phyloP scores from a whole-genome alignment of 257 asterid species.

The Nicotiana knightiana region DNA sequence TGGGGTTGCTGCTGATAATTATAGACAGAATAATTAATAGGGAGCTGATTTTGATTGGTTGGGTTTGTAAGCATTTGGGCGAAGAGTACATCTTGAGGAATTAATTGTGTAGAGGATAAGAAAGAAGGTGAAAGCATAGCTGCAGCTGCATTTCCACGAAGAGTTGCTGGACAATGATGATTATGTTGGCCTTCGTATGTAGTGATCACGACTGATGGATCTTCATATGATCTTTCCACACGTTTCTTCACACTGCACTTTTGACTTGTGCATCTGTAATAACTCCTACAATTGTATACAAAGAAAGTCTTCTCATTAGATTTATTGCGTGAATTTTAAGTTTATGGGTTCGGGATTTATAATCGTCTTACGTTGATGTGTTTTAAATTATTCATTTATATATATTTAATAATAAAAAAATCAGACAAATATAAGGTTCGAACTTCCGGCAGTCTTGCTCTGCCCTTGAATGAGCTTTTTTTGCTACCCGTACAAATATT shows the following conservation, averaged over 20 bases:
- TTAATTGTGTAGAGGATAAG: slow-evolving; percentile 21
- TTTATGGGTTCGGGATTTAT: no score
- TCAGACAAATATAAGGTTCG: no score
- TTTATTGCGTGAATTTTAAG: no score
- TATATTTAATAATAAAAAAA: no score
- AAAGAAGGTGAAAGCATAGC: slow-evolving; percentile 42
- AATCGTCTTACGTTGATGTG: no score
- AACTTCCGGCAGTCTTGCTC: no score
- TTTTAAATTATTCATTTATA: no score
- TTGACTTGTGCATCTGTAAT: slow-evolving; percentile 75
- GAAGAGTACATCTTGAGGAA: slow-evolving; percentile 23
- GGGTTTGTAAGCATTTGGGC: slow-evolving; percentile 25
- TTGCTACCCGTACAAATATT: no score
- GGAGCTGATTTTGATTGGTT: slow-evolving; percentile 10
- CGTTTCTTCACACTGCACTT: slow-evolving; percentile 82
- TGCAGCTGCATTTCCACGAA: slow-evolving; percentile 48
- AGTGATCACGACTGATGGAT: slow-evolving; percentile 72
- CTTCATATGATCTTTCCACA: slow-evolving; percentile 72
- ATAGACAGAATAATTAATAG: background rate
- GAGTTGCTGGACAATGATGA: slow-evolving; percentile 73
- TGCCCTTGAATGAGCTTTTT: no score
- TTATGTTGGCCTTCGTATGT: slow-evolving; percentile 90
- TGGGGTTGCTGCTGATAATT: slow-evolving; percentile 17
- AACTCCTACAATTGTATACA: slow-evolving; percentile 43
- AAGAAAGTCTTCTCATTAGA: no score